A percentile compares a stretch with the other conserved stretches of the same genome.
Conservation (phyloP, 2,329 filamentous ascomycete species). For the Monosporascus sp. region DNA sequence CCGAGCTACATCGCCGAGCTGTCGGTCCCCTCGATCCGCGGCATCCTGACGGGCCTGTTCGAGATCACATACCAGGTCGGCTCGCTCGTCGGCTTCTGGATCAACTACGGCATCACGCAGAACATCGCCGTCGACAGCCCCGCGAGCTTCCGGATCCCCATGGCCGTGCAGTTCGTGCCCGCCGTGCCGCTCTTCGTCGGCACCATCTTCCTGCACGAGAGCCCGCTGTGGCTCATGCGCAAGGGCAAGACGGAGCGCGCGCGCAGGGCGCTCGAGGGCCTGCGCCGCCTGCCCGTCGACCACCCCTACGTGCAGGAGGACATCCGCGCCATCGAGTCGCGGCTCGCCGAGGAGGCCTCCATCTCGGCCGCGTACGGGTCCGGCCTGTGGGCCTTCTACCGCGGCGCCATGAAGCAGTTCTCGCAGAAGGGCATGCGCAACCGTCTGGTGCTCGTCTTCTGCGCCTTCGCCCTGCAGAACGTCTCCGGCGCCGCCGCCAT, state of each 20-base stretch:
- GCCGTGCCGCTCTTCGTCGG: slow-evolving; percentile 37
- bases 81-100: slow-evolving; percentile 45
- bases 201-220: slow-evolving; percentile 37
- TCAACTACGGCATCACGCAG: slow-evolving; percentile 38
- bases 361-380: slow-evolving; percentile 28
- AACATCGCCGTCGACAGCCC: slow-evolving; percentile 28
- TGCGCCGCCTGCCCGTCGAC: slow-evolving; percentile 39
- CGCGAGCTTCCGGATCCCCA: slow-evolving; percentile 42
- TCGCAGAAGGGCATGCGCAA: slow-evolving; percentile 35
- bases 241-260: slow-evolving; percentile 34
- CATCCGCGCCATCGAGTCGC: slow-evolving; percentile 37
- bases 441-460: slow-evolving; percentile 31
- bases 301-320: slow-evolving; percentile 40
- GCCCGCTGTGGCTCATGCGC: slow-evolving; percentile 37
- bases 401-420: slow-evolving; percentile 29
- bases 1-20: slow-evolving; percentile 61
- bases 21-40: slow-evolving; percentile 52
- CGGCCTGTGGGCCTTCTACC: slow-evolving; percentile 28
- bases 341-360: slow-evolving; percentile 28
- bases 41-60: slow-evolving; percentile 50
- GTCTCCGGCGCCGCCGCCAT: slow-evolving; percentile 37
- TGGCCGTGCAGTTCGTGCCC: slow-evolving; percentile 42
- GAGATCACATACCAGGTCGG: slow-evolving; percentile 50
- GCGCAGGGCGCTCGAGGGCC: slow-evolving; percentile 31
- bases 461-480: slow-evolving; percentile 33